Evolutionary conservation across 805 yeast genomes (phyloP).

Genomic region (Kazachstania psychrophila): DNA sequence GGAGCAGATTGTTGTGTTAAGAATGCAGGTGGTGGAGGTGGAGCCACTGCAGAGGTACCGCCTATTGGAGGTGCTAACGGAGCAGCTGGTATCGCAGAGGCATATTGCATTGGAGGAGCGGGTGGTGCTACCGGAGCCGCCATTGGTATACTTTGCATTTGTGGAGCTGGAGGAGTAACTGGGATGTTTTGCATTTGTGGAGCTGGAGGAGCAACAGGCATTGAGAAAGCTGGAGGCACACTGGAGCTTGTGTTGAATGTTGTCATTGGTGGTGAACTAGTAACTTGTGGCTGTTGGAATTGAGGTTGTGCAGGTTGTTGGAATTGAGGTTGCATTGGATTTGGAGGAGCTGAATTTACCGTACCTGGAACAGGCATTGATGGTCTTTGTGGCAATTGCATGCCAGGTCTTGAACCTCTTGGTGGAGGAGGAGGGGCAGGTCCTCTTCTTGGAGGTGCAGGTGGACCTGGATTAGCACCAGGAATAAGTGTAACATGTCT

Average conservation of each 20-base stretch:
- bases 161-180: conserved; percentile 19
- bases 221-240: conserved; percentile 1
- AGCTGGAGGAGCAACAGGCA: conserved; percentile 5
- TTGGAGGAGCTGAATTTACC: no score
- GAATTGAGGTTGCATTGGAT: no score
- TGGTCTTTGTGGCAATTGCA: neutral
- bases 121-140: conserved; percentile 4
- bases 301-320: conserved; percentile 2
- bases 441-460: conserved; percentile 18
- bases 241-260: neutral
- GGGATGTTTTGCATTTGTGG: conserved; percentile 14
- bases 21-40: conserved; percentile 14
- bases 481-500: conserved; percentile 13
- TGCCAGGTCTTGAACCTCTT: conserved; percentile 1
- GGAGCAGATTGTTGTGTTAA: conserved; percentile 3
- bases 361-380: conserved; percentile 1
- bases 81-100: conserved; percentile 4
- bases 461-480: conserved; percentile 20
- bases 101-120: conserved; percentile 8
- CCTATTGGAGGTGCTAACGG: conserved; percentile 3
- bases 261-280: conserved; percentile 9
- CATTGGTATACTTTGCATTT: conserved; percentile 1
- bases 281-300: neutral
- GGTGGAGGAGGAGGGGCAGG: conserved; percentile 11
- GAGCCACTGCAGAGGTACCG: conserved; percentile 9